phyloP scores from a whole-genome alignment of 306 rosid species.

The Casuarina glauca region DNA sequence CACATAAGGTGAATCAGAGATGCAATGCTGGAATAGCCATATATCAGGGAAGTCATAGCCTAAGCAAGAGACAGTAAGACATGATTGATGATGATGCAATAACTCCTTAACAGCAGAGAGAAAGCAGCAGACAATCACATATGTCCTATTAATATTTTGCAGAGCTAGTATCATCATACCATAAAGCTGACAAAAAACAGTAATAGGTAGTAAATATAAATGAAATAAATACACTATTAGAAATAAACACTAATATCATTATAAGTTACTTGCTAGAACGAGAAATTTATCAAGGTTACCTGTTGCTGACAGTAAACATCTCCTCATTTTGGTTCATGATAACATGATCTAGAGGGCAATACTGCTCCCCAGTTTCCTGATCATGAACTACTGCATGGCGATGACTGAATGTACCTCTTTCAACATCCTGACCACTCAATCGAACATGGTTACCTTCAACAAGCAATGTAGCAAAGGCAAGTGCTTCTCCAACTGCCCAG shows the following conservation, averaged over 20 bases:
- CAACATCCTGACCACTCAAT: conserved; percentile 96
- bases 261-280: background rate
- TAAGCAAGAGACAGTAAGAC: too few relatives aligned
- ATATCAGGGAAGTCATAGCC: too few relatives aligned
- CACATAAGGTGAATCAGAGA: too few relatives aligned
- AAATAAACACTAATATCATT: background rate
- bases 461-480: conserved; percentile 88
- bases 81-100: background rate
- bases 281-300: conserved; percentile 47
- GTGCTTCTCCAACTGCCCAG: conserved; percentile 96
- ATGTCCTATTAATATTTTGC: background rate
- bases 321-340: conserved; percentile 86
- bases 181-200: background rate
- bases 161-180: background rate
- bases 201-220: background rate
- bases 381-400: conserved; percentile 92
- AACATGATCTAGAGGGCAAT: conserved; percentile 87
- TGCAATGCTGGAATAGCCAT: too few relatives aligned
- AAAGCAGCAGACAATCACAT: background rate
- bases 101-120: background rate
- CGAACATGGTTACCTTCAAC: conserved; percentile 97
- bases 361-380: conserved; percentile 79
- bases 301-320: conserved; percentile 97
- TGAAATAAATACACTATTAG: background rate
- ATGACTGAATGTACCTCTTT: conserved; percentile 97